Evolutionary conservation across 768 basidiomycete species (phyloP).

Genomic region (Panaeolus papilionaceus): DNA sequence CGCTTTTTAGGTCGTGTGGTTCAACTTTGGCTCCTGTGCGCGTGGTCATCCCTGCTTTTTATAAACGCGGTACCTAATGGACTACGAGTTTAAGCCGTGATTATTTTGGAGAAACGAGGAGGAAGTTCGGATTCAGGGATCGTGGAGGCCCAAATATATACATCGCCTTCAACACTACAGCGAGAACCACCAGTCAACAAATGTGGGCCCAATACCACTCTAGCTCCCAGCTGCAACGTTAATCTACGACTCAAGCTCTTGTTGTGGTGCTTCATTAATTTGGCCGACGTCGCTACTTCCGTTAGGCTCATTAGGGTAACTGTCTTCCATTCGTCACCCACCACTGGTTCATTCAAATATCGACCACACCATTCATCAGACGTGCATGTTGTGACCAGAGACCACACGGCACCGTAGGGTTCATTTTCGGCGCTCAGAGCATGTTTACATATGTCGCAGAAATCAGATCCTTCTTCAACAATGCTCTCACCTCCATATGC

Average conservation of each 20-base stretch:
- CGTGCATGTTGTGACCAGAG: not conserved
- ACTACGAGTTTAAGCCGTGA: not conserved
- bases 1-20: conserved; percentile 8
- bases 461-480: not conserved
- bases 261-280: not conserved
- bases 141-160: not conserved
- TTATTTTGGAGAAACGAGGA: not conserved
- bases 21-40: not conserved
- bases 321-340: not conserved
- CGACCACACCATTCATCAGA: not conserved
- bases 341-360: not conserved
- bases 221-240: not conserved
- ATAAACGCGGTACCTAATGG: not conserved
- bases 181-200: not conserved
- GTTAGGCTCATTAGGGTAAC: conserved; percentile 9
- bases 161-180: not conserved
- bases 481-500: not conserved
- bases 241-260: not conserved
- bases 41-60: not conserved
- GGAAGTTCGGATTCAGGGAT: not conserved
- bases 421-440: not conserved
- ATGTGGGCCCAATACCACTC: not conserved
- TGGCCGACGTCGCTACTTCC: not conserved
- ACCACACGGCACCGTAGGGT: not conserved
- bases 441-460: not conserved